Conservation (phyloP, 352 stramenopile genomes). For the Pythium aquatile region DNA sequence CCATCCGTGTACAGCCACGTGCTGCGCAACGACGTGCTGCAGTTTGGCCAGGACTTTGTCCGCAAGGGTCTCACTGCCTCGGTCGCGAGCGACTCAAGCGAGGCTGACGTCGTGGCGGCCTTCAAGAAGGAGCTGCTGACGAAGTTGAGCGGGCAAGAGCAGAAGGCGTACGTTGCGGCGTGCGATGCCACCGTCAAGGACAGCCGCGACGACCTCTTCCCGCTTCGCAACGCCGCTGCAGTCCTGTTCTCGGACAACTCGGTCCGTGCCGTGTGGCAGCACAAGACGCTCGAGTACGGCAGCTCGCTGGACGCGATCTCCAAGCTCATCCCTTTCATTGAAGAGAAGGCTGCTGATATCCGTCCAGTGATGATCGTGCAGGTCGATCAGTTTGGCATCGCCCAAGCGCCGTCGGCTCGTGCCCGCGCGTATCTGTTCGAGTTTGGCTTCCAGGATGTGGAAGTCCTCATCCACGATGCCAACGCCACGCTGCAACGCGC, state of each 20-base stretch:
- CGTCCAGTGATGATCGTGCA: constrained; percentile 60
- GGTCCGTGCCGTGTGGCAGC: constrained; percentile 45
- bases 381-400: constrained; percentile 88
- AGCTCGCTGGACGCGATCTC: constrained; percentile 58
- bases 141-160: constrained; percentile 2
- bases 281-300: constrained; percentile 69
- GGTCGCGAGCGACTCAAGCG: background rate
- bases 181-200: constrained; percentile 35
- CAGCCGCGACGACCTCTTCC: constrained; percentile 66
- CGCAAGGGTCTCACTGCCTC: constrained; percentile 9
- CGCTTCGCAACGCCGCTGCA: constrained; percentile 75
- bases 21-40: constrained; percentile 43
- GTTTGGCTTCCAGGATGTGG: constrained; percentile 49
- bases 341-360: constrained; percentile 19
- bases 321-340: constrained; percentile 61
- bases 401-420: constrained; percentile 80
- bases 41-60: constrained; percentile 40
- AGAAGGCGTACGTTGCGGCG: constrained; percentile 40
- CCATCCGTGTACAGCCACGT: constrained; percentile 78
- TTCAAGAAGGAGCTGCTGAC: constrained; percentile 7
- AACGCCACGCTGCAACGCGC: constrained; percentile 34
- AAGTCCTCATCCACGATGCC: constrained; percentile 41
- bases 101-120: background rate
- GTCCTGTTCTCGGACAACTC: constrained; percentile 72
- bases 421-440: constrained; percentile 86